Conservation (phyloP, 169 alveolate species). For the Perkinsus olseni region DNA sequence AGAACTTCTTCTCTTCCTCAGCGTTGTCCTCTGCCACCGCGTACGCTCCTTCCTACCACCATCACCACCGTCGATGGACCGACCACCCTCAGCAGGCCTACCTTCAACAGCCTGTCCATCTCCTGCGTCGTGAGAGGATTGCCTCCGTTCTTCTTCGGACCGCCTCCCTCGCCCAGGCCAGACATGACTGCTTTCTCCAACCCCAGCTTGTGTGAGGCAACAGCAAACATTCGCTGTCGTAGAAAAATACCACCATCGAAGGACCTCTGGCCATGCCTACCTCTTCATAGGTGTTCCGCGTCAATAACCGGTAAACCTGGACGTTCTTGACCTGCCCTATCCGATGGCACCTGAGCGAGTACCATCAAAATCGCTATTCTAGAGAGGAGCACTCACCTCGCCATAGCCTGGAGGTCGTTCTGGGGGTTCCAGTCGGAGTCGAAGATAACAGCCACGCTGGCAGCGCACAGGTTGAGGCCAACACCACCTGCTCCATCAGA, state of each 20-base stretch:
- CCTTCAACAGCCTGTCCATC: background rate
- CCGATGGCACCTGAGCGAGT: slow-evolving; percentile 78
- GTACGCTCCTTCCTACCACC: background rate
- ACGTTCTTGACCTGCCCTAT: slow-evolving; percentile 94
- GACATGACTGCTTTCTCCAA: slow-evolving; percentile 70
- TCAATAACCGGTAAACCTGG: slow-evolving; percentile 84
- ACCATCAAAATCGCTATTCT: background rate
- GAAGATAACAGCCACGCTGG: slow-evolving; percentile 81
- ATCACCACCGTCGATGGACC: background rate
- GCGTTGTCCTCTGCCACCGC: background rate
- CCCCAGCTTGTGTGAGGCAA: slow-evolving; percentile 77
- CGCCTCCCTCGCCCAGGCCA: background rate
- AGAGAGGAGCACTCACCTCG: slow-evolving; percentile 62
- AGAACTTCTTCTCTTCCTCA: background rate
- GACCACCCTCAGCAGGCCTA: background rate
- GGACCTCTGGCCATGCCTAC: too few species aligned
- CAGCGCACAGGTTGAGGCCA: slow-evolving; percentile 77
- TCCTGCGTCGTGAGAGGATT: background rate
- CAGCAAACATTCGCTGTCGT: background rate
- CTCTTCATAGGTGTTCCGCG: slow-evolving; percentile 91
- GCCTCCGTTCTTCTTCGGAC: background rate
- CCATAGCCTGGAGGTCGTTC: slow-evolving; percentile 79
- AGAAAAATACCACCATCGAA: too few species aligned
- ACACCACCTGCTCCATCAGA: slow-evolving; percentile 46
- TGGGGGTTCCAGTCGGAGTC: slow-evolving; percentile 88